Percentiles rank a stretch among this genome's conserved stretches.
Evolutionary conservation across 169 alveolate species (phyloP).

Genomic region (Cryptosporidium muris): DNA sequence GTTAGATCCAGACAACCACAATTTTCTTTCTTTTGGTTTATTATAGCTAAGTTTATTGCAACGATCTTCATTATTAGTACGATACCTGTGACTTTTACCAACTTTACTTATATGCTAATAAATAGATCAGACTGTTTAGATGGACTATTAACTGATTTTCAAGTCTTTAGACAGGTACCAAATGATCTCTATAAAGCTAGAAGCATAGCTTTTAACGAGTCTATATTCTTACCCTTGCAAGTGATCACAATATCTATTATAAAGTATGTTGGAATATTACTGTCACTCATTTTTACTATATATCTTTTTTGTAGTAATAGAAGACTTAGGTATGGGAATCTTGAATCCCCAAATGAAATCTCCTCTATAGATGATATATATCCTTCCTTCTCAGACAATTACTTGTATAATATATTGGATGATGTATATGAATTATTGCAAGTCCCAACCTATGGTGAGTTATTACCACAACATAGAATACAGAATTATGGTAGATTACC

Average conservation of each 20-base stretch:
- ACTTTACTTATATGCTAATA: background rate
- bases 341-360: background rate
- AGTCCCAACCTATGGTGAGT: conserved; percentile 45
- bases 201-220: background rate
- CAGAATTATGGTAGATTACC: conserved; percentile 53
- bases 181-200: background rate
- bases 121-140: conserved; percentile 27
- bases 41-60: conserved; percentile 46
- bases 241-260: background rate
- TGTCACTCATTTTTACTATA: conserved; percentile 4
- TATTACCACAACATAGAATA: conserved; percentile 1
- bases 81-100: conserved; percentile 34
- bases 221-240: conserved; percentile 58
- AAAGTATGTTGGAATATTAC: background rate
- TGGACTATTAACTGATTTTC: conserved; percentile 9
- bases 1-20: conserved; percentile 65
- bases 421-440: conserved; percentile 60
- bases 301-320: conserved; percentile 3
- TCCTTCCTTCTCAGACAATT: background rate
- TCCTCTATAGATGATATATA: background rate
- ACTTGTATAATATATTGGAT: conserved; percentile 36
- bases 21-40: conserved; percentile 52
- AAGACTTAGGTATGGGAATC: background rate
- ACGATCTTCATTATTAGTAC: conserved; percentile 38
- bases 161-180: background rate